Evolutionary conservation across 805 yeast species (phyloP).

Genomic region (Nakazawaea ernobii): DNA sequence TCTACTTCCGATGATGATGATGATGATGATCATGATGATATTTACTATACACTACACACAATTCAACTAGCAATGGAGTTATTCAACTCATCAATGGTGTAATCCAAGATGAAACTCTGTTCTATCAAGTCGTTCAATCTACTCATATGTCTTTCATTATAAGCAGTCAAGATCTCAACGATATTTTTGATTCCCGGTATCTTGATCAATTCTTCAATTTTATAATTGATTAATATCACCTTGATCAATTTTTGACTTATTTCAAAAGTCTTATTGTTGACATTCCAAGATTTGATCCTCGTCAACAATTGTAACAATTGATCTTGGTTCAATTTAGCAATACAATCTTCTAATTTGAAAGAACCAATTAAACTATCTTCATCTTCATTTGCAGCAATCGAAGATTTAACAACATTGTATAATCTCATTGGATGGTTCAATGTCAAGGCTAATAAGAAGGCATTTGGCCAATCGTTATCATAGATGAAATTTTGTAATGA

Average conservation of each 20-base stretch:
- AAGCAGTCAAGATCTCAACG: slow-evolving; percentile 78
- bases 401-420: slow-evolving; percentile 66
- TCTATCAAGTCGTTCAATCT: slow-evolving; percentile 79
- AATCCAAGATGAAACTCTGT: slow-evolving; percentile 81
- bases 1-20: neutral
- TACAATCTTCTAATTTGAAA: slow-evolving; percentile 54
- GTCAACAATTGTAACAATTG: slow-evolving; percentile 58
- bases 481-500: slow-evolving; percentile 68
- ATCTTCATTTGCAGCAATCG: slow-evolving; percentile 47
- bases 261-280: slow-evolving; percentile 73
- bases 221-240: slow-evolving; percentile 52
- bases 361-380: slow-evolving; percentile 49
- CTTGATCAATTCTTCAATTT: slow-evolving; percentile 51
- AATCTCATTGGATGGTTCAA: slow-evolving; percentile 88
- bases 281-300: slow-evolving; percentile 92
- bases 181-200: slow-evolving; percentile 62
- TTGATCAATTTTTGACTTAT: slow-evolving; percentile 75
- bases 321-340: slow-evolving; percentile 50
- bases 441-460: slow-evolving; percentile 78
- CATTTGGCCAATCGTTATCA: slow-evolving; percentile 78
- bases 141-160: slow-evolving; percentile 76
- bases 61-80: slow-evolving; percentile 17
- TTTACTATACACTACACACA: neutral
- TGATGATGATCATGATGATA: neutral
- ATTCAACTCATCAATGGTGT: slow-evolving; percentile 74